Conservation (phyloP, 2,329 filamentous ascomycete genomes). For the Phaeosphaeriaceae sp. region DNA sequence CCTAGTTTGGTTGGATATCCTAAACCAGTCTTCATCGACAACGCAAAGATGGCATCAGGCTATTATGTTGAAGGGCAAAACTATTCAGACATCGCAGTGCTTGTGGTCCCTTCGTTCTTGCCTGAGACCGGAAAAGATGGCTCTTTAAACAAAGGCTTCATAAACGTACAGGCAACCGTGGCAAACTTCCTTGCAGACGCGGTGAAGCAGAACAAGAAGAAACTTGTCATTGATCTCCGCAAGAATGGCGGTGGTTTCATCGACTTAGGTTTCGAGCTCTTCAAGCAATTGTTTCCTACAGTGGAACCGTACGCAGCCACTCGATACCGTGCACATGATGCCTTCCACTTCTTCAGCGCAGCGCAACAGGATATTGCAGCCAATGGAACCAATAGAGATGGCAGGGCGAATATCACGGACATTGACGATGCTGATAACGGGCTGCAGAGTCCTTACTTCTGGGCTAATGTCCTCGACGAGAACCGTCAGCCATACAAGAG, state of each 20-base stretch:
- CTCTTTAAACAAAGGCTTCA: not conserved
- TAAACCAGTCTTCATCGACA: slow-evolving; percentile 35
- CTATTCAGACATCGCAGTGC: slow-evolving; percentile 49
- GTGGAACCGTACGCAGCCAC: slow-evolving; percentile 49
- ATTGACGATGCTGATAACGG: slow-evolving; percentile 6
- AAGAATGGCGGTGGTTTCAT: slow-evolving; percentile 63
- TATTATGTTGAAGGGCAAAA: slow-evolving; percentile 50
- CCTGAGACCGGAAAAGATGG: not conserved
- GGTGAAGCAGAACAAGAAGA: slow-evolving; percentile 57
- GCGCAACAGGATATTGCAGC: slow-evolving; percentile 10
- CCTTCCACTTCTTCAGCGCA: slow-evolving; percentile 40
- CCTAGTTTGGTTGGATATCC: slow-evolving; percentile 41
- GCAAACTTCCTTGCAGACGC: slow-evolving; percentile 53
- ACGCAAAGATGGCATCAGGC: slow-evolving; percentile 37
- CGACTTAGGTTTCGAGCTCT: slow-evolving; percentile 46
- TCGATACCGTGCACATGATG: slow-evolving; percentile 53
- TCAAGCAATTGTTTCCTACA: slow-evolving; percentile 59
- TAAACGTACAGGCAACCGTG: slow-evolving; percentile 39
- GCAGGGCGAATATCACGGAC: not conserved
- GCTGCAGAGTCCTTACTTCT: slow-evolving; percentile 17
- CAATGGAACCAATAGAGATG: slow-evolving; percentile 23
- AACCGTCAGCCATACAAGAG: slow-evolving; percentile 28
- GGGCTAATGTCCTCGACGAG: slow-evolving; percentile 18
- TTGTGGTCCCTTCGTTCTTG: slow-evolving; percentile 40
- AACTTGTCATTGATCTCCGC: slow-evolving; percentile 67